A percentile compares a stretch with the other conserved stretches of the same genome.
phyloP scores from a whole-genome alignment of 768 basidiomycete species.

The Agrocybe chaxingu region DNA sequence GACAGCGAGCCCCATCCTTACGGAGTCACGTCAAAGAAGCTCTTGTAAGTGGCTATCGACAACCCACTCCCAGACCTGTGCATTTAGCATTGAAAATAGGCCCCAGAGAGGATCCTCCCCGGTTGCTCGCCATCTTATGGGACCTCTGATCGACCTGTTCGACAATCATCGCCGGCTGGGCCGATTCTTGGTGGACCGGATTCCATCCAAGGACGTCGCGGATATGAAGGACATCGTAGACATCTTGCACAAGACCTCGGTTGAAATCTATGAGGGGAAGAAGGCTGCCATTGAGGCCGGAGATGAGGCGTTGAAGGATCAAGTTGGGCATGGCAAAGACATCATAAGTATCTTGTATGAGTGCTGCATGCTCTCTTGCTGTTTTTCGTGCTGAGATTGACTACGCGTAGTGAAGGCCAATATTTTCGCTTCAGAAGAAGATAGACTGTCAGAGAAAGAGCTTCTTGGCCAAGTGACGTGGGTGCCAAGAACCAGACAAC shows the following conservation, averaged over 20 bases:
- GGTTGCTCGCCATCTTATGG: conserved; percentile 5
- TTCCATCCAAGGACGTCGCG: conserved; percentile 28
- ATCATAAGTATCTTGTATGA: conserved; percentile 44
- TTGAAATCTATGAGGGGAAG: conserved; percentile 34
- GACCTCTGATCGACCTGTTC: conserved; percentile 17
- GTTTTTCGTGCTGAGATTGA: background rate
- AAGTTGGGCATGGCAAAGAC: conserved; percentile 40
- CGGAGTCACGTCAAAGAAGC: conserved; percentile 22
- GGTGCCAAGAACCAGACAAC: background rate
- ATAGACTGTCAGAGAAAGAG: conserved; percentile 30
- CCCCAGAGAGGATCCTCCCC: conserved; percentile 9
- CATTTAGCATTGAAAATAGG: background rate
- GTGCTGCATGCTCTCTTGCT: conserved; percentile 7
- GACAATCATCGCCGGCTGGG: conserved; percentile 26
- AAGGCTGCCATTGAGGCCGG: conserved; percentile 29
- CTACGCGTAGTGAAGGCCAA: conserved; percentile 29
- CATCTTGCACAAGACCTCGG: conserved; percentile 30
- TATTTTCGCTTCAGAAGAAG: conserved; percentile 25
- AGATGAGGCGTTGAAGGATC: conserved; percentile 27
- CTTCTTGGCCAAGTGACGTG: conserved; percentile 29
- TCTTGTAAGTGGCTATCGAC: conserved; percentile 22
- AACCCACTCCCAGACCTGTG: background rate
- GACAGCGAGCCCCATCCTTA: conserved; percentile 28
- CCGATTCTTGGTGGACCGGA: conserved; percentile 28
- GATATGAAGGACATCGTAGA: conserved; percentile 29